Evolutionary conservation across 2,329 filamentous ascomycete genomes (phyloP).

Genomic region (Trichoderma gracile): DNA sequence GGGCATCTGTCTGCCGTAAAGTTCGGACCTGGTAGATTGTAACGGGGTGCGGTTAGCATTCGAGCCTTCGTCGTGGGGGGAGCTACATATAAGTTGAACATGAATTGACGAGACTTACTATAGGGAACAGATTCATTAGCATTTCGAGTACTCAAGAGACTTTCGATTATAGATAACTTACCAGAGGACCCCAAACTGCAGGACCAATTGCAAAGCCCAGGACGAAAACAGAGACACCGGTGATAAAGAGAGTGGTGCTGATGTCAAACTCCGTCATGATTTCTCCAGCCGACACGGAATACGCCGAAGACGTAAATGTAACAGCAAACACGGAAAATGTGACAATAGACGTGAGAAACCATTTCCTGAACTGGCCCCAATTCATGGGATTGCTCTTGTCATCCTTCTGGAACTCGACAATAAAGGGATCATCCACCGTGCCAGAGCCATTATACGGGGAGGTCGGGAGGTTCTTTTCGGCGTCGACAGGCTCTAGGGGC

Average conservation of each 20-base stretch:
- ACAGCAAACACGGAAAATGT: not conserved
- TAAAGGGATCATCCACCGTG: not conserved
- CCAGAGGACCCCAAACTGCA: not conserved
- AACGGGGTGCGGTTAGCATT: too few species aligned
- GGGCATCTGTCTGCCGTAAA: slow-evolving; percentile 61
- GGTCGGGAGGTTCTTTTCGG: too few species aligned
- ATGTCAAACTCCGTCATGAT: not conserved
- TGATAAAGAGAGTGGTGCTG: not conserved
- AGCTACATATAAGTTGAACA: too few species aligned
- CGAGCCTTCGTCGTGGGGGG: too few species aligned
- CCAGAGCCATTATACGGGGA: not conserved
- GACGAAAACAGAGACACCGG: not conserved
- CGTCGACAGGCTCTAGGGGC: too few species aligned
- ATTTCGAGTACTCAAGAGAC: too few species aligned
- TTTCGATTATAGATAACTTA: not conserved
- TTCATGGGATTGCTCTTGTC: not conserved
- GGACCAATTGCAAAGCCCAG: not conserved
- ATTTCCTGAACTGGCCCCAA: not conserved
- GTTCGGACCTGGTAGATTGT: slow-evolving; percentile 46
- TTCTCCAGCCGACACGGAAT: not conserved
- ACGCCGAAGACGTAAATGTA: not conserved
- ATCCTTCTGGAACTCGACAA: not conserved
- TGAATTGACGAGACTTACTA: too few species aligned
- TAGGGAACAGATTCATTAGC: too few species aligned
- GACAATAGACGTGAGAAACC: not conserved